Percentiles rank a stretch among this genome's conserved stretches.
phyloP scores from a whole-genome alignment of 1,284 basidiomycete species.

The Thecaphora thlaspeos region DNA sequence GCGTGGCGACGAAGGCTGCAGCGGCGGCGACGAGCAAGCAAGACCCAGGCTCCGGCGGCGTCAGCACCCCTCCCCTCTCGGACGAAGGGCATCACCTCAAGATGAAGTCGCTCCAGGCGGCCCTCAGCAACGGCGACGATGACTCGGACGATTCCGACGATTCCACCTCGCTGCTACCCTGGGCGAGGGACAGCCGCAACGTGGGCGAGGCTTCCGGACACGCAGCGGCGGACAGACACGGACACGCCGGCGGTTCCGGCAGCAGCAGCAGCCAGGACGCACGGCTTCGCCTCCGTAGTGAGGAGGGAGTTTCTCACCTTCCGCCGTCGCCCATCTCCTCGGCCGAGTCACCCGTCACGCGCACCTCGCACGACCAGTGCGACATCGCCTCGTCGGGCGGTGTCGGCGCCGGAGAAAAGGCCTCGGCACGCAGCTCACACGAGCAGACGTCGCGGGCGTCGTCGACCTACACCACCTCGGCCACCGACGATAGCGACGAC shows the following conservation, averaged over 20 bases:
- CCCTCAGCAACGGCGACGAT: constrained; percentile 5
- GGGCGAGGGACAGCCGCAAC: constrained; percentile 37
- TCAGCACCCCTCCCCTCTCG: constrained; percentile 47
- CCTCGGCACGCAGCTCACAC: too few relatives aligned
- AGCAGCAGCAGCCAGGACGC: too few relatives aligned
- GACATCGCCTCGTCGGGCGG: constrained; percentile 11
- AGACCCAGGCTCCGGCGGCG: constrained; percentile 9
- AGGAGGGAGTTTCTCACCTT: constrained; percentile 9
- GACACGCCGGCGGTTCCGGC: too few relatives aligned
- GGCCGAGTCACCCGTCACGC: constrained; percentile 30
- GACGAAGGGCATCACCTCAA: constrained; percentile 47
- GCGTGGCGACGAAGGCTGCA: too few relatives aligned
- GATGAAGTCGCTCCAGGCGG: constrained; percentile 1
- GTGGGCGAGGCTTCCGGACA: too few relatives aligned
- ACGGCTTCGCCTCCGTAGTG: too few relatives aligned
- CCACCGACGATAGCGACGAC: constrained; percentile 43
- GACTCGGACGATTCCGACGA: constrained; percentile 42
- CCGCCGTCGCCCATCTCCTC: constrained; percentile 50
- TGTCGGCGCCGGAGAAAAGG: too few relatives aligned
- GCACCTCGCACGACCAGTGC: constrained; percentile 5
- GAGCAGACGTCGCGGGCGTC: constrained; percentile 20
- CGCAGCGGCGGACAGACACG: too few relatives aligned
- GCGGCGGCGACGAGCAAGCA: too few relatives aligned
- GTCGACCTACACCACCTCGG: constrained; percentile 35
- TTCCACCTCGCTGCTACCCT: constrained; percentile 45